These are phyloP conservation scores for Wickerhamiella allomyrinae DNA, from an alignment of 805 yeast genomes.

Conservation along the genomic window DNA sequence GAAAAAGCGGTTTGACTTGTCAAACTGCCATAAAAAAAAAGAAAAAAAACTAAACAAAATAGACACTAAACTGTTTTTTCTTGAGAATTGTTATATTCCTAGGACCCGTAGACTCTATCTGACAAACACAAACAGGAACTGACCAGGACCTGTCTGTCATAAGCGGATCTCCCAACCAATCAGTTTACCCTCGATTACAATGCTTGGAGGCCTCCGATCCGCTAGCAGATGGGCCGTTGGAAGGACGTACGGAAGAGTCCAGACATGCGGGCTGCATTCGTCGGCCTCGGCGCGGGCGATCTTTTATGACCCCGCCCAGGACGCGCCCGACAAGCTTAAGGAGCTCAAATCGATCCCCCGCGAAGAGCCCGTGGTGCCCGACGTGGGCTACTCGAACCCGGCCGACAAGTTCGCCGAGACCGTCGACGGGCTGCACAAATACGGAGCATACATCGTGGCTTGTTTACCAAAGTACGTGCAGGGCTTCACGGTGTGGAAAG, in stretches of 20 bases:
- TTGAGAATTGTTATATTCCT: too few species aligned
- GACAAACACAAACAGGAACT: too few species aligned
- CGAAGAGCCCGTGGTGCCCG: conserved; percentile 22
- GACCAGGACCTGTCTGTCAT: too few species aligned
- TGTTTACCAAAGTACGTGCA: conserved; percentile 71
- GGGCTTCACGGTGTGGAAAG: conserved; percentile 82
- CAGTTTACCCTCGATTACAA: conserved; percentile 1
- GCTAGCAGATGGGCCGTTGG: too few species aligned
- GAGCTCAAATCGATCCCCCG: conserved; percentile 20
- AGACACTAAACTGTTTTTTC: too few species aligned
- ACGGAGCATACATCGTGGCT: conserved; percentile 65
- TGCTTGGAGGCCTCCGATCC: background rate
- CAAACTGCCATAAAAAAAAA: too few species aligned
- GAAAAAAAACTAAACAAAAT: too few species aligned
- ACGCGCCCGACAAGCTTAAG: conserved; percentile 24
- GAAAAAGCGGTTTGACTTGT: too few species aligned
- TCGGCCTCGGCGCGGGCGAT: background rate
- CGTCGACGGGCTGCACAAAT: conserved; percentile 59
- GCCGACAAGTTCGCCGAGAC: conserved; percentile 58
- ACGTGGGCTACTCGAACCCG: conserved; percentile 37
- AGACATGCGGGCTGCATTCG: too few species aligned
- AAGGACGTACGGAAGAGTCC: too few species aligned
- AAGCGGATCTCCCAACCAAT: background rate
- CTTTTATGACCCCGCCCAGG: conserved; percentile 8
- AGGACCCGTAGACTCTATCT: too few species aligned